Evolutionary conservation across 768 basidiomycete genomes (phyloP), one percentile per base, ranked within the genome.

Genomic region (Clitopilus hobsonii): DNA sequence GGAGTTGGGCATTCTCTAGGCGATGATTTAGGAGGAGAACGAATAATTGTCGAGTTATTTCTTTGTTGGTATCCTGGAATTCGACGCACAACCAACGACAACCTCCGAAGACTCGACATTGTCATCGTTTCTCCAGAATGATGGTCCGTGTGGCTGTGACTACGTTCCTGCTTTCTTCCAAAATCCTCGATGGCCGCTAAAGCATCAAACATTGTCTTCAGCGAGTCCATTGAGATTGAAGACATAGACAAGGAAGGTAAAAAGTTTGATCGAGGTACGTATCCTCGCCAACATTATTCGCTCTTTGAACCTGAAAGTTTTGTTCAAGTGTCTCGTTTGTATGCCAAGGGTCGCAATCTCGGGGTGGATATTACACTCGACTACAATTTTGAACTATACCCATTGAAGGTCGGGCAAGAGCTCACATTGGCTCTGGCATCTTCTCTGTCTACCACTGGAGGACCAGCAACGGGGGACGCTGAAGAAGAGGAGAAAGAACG

Each of bases 321-420:
- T 3, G 16, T 10, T 22, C 48, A 69, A 98, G 97, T 99, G 29
- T 96, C 96, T 22, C 86, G 97, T 27, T 80, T 98, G 49, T 86
- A 87, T 64, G 95, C 88, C 24, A 85, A 86, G 62, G 96, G 94
- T 6, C 86, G 91, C 74, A 94, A 93, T 71, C 89, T 90, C 65
- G 85, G 88, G 63, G 97, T 98, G 94, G 81, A 88, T 64, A 74
- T 98, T 61, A 91, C 92, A 20, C 79, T 99, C 58, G 97, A 99
- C 73, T 93, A 92, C 75, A 97, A 98, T 69, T 76, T 85, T 61
- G 97, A 99, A 67, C 76, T 99, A 10, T 91, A 94, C 62, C 88
- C 90, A 4, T 73, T 98, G 26, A 61, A 76, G 45, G 63, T 71
- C 23, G 83, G 79, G 26, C 85, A 94, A 58, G 84, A 77, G 52